Evolutionary conservation across 352 stramenopile species (phyloP).

Genomic region (Globisporangium carolinianum): DNA sequence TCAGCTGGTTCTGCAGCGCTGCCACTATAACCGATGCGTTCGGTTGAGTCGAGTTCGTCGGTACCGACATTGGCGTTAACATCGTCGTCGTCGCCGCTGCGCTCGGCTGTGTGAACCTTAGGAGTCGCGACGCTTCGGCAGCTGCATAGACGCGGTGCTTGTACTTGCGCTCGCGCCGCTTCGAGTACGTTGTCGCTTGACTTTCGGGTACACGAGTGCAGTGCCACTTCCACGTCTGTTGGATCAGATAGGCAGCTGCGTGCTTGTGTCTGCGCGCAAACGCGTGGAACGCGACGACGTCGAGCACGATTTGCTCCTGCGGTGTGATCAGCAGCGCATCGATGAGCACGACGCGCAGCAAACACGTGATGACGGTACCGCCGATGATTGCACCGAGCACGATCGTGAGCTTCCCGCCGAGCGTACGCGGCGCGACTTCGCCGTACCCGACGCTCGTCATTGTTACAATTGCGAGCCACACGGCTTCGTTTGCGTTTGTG

Average conservation of each 20-base stretch:
- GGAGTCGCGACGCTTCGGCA: conserved; percentile 35
- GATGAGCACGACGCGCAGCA: conserved; percentile 54
- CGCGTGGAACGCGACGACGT: conserved; percentile 53
- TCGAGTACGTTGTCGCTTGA: too few relatives aligned
- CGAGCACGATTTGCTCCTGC: conserved; percentile 50
- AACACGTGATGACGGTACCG: conserved; percentile 49
- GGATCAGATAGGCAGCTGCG: conserved; percentile 36
- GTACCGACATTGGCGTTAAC: not conserved
- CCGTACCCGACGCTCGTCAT: conserved; percentile 60
- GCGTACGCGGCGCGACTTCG: conserved; percentile 36
- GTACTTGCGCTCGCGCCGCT: conserved; percentile 11
- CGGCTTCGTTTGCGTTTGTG: conserved; percentile 33
- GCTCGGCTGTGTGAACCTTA: conserved; percentile 38
- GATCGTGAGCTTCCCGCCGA: conserved; percentile 53
- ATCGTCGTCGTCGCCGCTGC: not conserved
- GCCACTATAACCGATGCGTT: too few relatives aligned
- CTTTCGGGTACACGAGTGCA: not conserved
- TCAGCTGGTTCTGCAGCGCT: conserved; percentile 14
- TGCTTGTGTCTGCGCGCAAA: conserved; percentile 34
- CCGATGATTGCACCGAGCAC: conserved; percentile 49
- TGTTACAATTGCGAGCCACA: conserved; percentile 66
- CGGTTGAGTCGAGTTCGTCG: conserved; percentile 8
- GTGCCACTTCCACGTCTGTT: conserved; percentile 35
- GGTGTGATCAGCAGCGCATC: conserved; percentile 42
- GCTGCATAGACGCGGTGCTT: conserved; percentile 37